Evolutionary conservation across 1,139 yeast genomes (phyloP).

Genomic region (Geotrichum klebahnii): DNA sequence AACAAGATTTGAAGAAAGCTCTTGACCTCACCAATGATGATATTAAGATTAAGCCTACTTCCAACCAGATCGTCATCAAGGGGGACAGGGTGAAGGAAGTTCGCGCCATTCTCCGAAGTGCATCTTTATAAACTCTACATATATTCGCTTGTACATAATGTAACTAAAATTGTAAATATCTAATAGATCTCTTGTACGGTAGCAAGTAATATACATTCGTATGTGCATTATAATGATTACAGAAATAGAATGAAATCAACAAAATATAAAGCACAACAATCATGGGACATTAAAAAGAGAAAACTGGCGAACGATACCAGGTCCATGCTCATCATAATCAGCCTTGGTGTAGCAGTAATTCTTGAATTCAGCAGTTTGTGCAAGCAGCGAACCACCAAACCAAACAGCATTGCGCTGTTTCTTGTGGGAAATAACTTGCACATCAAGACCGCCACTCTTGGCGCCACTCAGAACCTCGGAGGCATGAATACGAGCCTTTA

Average conservation of each 20-base stretch:
- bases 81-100: conserved; percentile 31
- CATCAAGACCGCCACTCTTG: conserved; percentile 91
- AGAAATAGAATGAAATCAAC: not conserved
- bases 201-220: not conserved
- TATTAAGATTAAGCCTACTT: conserved; percentile 36
- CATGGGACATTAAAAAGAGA: conserved; percentile 86
- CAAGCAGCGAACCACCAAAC: conserved; percentile 97
- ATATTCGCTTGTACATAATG: not conserved
- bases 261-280: not conserved
- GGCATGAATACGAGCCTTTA: conserved; percentile 78
- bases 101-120: conserved; percentile 14
- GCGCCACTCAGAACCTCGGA: conserved; percentile 74
- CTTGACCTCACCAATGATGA: conserved; percentile 31
- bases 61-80: conserved; percentile 35
- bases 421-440: conserved; percentile 93
- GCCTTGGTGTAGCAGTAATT: conserved; percentile 94
- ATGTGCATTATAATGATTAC: not conserved
- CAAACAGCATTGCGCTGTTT: conserved; percentile 98
- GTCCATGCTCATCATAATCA: conserved; percentile 97
- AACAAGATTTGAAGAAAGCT: conserved; percentile 32
- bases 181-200: not conserved
- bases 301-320: conserved; percentile 93
- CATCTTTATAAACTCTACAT: not conserved
- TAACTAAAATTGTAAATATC: not conserved
- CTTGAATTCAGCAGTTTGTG: conserved; percentile 95